phyloP scores from a whole-genome alignment of 129 eudicot genomes.

The Glebionis coronaria region DNA sequence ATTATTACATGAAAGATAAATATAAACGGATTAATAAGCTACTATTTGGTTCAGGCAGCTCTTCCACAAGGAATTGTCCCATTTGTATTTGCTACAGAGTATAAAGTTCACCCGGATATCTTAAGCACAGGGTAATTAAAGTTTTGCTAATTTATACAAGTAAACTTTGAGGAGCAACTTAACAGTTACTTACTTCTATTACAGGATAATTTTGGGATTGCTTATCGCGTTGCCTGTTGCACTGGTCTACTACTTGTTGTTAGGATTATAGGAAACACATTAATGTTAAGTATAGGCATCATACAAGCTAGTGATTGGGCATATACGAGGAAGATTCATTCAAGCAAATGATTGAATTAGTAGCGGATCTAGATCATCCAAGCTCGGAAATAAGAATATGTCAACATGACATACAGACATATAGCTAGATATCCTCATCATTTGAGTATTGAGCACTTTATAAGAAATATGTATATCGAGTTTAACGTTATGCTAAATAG shows the following conservation, averaged over 20 bases:
- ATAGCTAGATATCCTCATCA: neutral
- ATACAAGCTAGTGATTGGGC: neutral
- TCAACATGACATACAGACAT: neutral
- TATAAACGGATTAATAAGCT: neutral
- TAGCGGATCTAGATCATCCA: neutral
- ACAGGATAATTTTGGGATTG: constrained; percentile 69
- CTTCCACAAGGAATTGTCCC: constrained; percentile 96
- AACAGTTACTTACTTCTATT: constrained; percentile 16
- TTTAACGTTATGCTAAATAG: constrained; percentile 13
- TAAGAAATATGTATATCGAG: neutral
- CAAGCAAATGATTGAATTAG: constrained; percentile 15
- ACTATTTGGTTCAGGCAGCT: constrained; percentile 54
- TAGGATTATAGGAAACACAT: constrained; percentile 42
- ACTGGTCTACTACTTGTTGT: constrained; percentile 61
- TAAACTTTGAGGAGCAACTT: constrained; percentile 7
- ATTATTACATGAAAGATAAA: neutral
- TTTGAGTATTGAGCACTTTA: constrained; percentile 10
- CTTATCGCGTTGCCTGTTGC: constrained; percentile 68
- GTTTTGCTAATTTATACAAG: neutral
- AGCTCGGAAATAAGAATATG: constrained; percentile 2
- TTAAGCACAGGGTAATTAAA: constrained; percentile 74
- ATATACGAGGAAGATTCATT: constrained; percentile 22
- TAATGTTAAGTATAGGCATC: neutral
- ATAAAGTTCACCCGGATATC: constrained; percentile 63
- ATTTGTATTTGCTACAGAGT: constrained; percentile 79